These are phyloP conservation scores for Penicillium paxilli DNA, from an alignment of 495 filamentous ascomycete genomes.

Conservation along the genomic window DNA sequence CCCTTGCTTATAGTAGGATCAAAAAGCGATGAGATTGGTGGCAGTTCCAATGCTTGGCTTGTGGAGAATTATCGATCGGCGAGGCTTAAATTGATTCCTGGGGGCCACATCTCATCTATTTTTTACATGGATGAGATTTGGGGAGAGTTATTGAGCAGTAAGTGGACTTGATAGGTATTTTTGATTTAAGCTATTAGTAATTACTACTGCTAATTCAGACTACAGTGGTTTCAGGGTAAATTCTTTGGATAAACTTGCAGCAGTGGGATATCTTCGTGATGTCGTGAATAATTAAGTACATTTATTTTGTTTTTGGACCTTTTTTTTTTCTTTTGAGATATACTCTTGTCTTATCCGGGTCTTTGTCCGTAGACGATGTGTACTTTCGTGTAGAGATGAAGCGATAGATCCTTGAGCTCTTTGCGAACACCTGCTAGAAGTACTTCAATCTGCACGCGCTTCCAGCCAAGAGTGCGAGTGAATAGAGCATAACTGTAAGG, in stretches of 20 bases:
- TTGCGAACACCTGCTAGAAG: slow-evolving; percentile 52
- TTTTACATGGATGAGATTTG: slow-evolving; percentile 7
- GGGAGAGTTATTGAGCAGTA: neutral
- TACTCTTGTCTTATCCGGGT: slow-evolving; percentile 12
- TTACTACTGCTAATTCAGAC: neutral
- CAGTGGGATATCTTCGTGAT: neutral
- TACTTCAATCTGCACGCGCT: slow-evolving; percentile 50
- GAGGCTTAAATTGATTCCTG: slow-evolving; percentile 1
- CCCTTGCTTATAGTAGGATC: slow-evolving; percentile 5
- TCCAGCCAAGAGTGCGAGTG: slow-evolving; percentile 55
- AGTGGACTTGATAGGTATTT: neutral
- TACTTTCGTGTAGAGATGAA: slow-evolving; percentile 46
- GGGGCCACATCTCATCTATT: slow-evolving; percentile 6
- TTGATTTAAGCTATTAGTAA: no score
- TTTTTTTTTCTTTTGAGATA: neutral
- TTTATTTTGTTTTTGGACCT: no score
- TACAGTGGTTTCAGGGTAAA: neutral
- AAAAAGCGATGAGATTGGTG: slow-evolving; percentile 1
- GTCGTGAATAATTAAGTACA: slow-evolving; percentile 4
- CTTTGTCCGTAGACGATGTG: slow-evolving; percentile 42
- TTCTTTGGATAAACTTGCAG: neutral
- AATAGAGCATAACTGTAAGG: slow-evolving; percentile 54
- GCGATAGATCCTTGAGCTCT: slow-evolving; percentile 50
- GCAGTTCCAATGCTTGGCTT: slow-evolving; percentile 3
- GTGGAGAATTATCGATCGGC: slow-evolving; percentile 4